Evolutionary conservation across 2,329 filamentous ascomycete genomes (phyloP).

Genomic region (Myrmaecium sp.): DNA sequence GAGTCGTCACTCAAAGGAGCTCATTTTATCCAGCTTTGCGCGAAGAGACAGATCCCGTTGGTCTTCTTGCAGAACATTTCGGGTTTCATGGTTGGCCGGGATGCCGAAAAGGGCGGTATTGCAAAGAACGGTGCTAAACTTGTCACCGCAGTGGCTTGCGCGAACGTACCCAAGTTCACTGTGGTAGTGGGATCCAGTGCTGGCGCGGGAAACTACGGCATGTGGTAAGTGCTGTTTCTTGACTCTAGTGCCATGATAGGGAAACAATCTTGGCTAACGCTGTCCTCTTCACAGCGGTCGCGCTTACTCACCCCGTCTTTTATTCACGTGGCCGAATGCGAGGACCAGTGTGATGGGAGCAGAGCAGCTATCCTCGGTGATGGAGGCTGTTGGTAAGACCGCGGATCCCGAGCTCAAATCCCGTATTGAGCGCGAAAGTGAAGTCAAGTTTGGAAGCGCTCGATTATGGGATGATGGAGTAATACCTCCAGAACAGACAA

Average conservation of each 20-base stretch:
- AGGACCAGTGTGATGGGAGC: slow-evolving; percentile 90
- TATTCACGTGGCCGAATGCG: slow-evolving; percentile 98
- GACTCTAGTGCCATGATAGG: no score
- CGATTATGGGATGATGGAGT: slow-evolving; percentile 60
- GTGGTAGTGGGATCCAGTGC: slow-evolving; percentile 89
- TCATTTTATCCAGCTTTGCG: slow-evolving; percentile 91
- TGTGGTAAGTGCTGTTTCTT: slow-evolving; percentile 45
- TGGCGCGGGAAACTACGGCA: slow-evolving; percentile 93
- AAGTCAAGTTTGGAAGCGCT: slow-evolving; percentile 75
- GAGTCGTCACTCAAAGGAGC: slow-evolving; percentile 82
- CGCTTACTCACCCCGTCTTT: slow-evolving; percentile 76
- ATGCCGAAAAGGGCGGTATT: slow-evolving; percentile 86
- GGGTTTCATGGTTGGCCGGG: slow-evolving; percentile 93
- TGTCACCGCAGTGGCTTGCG: slow-evolving; percentile 85
- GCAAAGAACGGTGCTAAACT: slow-evolving; percentile 97
- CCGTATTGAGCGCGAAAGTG: slow-evolving; percentile 78
- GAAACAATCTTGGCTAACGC: slow-evolving; percentile 2
- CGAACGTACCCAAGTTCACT: slow-evolving; percentile 90
- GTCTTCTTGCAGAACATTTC: slow-evolving; percentile 94
- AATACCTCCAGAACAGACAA: slow-evolving; percentile 32
- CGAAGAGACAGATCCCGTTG: slow-evolving; percentile 74
- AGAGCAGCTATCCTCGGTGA: slow-evolving; percentile 80
- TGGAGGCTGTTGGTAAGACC: slow-evolving; percentile 81
- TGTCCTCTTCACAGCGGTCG: slow-evolving; percentile 41
- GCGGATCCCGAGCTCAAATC: slow-evolving; percentile 65